These are phyloP conservation scores for Microdochium nivale DNA, from an alignment of 2,329 filamentous ascomycete genomes.

Conservation along the genomic window DNA sequence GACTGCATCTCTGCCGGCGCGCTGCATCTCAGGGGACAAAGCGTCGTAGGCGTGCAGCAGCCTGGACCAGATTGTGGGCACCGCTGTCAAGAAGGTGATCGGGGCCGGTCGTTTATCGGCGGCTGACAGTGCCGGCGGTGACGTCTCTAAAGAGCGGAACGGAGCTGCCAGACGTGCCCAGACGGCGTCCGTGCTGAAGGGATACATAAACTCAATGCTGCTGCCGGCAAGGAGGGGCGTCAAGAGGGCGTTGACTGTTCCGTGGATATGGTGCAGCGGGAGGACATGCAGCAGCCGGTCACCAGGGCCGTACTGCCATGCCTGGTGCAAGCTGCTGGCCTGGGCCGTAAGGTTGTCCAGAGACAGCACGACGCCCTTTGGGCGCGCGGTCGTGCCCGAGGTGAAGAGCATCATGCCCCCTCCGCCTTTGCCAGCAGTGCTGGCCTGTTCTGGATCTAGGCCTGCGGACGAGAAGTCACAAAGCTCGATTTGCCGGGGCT, in stretches of 20 bases:
- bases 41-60: slow-evolving; percentile 51
- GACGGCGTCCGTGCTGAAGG: slow-evolving; percentile 79
- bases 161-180: slow-evolving; percentile 82
- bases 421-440: slow-evolving; percentile 54
- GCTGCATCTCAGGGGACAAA: slow-evolving; percentile 52
- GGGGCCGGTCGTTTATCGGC: slow-evolving; percentile 32
- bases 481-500: slow-evolving; percentile 64
- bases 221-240: slow-evolving; percentile 82
- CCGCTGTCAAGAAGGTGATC: slow-evolving; percentile 91
- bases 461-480: slow-evolving; percentile 41
- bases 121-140: slow-evolving; percentile 10
- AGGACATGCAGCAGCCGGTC: slow-evolving; percentile 87
- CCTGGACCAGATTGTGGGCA: slow-evolving; percentile 90
- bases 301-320: slow-evolving; percentile 73
- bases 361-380: slow-evolving; percentile 86
- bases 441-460: slow-evolving; percentile 42
- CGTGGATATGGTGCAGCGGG: slow-evolving; percentile 94
- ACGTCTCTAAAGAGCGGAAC: slow-evolving; percentile 55
- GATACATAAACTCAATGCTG: slow-evolving; percentile 87
- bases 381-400: slow-evolving; percentile 86
- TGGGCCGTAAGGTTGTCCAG: slow-evolving; percentile 77
- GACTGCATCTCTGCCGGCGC: slow-evolving; percentile 61
- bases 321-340: slow-evolving; percentile 66
- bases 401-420: slow-evolving; percentile 86
- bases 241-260: slow-evolving; percentile 84